Conservation (phyloP, 1,284 basidiomycete genomes). For the Cerioporus squamosus region DNA sequence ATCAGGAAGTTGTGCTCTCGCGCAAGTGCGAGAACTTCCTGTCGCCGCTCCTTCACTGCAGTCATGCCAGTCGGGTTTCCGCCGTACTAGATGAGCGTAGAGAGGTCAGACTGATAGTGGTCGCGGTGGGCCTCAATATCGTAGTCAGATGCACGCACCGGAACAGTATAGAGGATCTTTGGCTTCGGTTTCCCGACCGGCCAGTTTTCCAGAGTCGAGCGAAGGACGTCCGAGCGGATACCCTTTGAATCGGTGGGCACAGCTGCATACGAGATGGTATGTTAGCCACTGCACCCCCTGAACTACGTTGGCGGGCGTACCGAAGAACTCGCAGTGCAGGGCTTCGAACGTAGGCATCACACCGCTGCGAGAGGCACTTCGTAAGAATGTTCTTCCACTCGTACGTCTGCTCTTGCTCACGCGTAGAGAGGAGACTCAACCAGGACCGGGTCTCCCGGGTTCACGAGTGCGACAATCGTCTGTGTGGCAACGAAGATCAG, state of each 20-base stretch:
- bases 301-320: constrained; percentile 36
- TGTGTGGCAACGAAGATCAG: constrained; percentile 25
- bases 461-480: constrained; percentile 65
- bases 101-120: constrained; percentile 80
- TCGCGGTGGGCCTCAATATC: constrained; percentile 61
- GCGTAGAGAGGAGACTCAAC: constrained; percentile 90
- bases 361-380: constrained; percentile 44
- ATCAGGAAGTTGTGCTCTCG: constrained; percentile 82
- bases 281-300: background rate
- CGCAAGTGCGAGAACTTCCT: constrained; percentile 78
- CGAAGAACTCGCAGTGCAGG: constrained; percentile 62
- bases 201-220: constrained; percentile 76
- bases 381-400: background rate
- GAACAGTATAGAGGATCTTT: constrained; percentile 83
- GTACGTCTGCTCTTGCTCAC: constrained; percentile 43
- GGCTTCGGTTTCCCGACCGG: constrained; percentile 74
- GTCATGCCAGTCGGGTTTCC: constrained; percentile 88
- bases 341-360: constrained; percentile 64
- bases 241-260: constrained; percentile 86
- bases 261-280: constrained; percentile 46
- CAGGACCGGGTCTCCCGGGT: constrained; percentile 83
- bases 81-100: constrained; percentile 76
- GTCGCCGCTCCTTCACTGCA: constrained; percentile 72
- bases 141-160: constrained; percentile 47
- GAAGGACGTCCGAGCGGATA: constrained; percentile 66